Base-by-base conservation (phyloP, 345 rosid genomes). In the Eutrema japonicum region DNA sequence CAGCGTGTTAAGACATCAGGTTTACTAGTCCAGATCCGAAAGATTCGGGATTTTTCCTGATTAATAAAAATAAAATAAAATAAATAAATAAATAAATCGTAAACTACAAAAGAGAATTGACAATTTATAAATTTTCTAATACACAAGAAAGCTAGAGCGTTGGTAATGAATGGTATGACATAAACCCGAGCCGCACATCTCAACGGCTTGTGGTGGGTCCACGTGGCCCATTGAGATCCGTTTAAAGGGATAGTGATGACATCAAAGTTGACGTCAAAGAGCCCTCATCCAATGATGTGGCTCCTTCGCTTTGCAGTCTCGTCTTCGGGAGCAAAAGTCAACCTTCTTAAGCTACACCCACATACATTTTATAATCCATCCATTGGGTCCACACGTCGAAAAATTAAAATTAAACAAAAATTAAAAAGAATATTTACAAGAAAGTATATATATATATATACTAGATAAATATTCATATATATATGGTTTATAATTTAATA, bases 281-380 rank as follows among this genome's bases (percentile, higher is more conserved):
- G 43, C 82, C 13, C 87, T 85, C 85, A 84, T 53, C 69, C 71
- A 61, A 18, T 46, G n/a, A 37, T 43, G 47, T 43, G 79, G 72
- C 78, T 83, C 74, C 89, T 84, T 85, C 55, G 90, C 92, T 87
- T 87, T 61, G 84, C 87, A 77, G 88, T 74, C 83, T 85, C 90
- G 92, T 75, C 79, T 83, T 65, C 26, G 6, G 14, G 40, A 67
- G 38, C 68, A 43, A 82, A 83, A 83, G 88, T 84, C 88, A 87
- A 87, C 82, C 55, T 71, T 74, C 78, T 77, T 54, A 81, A 81
- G 83, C 41, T 55, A 70, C 72, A 71, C 66, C 70, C 49, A 14
- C 74, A 61, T 22, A 59, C 68, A 75, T 45, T 10, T 41, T 50
- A 67, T 67, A 50, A 75, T 50, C 8, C 8, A 13, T 50, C 47